Evolutionary conservation across 2,329 filamentous ascomycete genomes (phyloP).

Genomic region (Colletotrichum orchidophilum): DNA sequence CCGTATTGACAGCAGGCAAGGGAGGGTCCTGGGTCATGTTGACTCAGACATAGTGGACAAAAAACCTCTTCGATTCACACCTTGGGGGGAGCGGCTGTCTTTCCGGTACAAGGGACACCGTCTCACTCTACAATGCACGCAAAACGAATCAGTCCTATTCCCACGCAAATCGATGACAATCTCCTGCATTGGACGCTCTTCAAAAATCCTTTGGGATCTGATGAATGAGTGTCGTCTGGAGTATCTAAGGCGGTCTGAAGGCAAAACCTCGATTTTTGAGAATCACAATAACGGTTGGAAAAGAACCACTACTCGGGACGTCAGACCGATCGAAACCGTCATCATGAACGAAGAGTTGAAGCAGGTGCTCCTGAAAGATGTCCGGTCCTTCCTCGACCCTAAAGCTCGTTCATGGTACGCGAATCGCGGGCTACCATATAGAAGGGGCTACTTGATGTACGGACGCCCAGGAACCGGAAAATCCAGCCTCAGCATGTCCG

Average conservation of each 20-base stretch:
- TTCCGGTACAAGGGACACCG: not conserved
- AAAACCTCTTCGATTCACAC: not conserved
- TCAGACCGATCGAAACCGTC: not conserved
- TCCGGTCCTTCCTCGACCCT: conserved; percentile 44
- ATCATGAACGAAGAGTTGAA: not conserved
- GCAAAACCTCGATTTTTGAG: conserved; percentile 44
- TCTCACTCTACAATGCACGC: not conserved
- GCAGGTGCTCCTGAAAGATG: not conserved
- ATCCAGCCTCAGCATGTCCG: conserved; percentile 47
- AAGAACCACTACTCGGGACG: not conserved
- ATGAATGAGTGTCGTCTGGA: conserved; percentile 40
- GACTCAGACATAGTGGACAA: not conserved
- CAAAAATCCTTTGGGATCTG: conserved; percentile 40
- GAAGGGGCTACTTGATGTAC: conserved; percentile 50
- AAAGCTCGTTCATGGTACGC: conserved; percentile 43
- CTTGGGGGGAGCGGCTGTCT: not conserved
- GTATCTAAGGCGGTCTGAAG: conserved; percentile 42
- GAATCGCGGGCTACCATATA: conserved; percentile 40
- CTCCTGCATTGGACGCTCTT: conserved; percentile 38
- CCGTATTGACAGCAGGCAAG: not conserved
- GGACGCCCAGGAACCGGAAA: conserved; percentile 52
- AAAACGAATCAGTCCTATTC: not conserved
- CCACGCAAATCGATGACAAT: conserved; percentile 10
- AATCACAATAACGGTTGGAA: conserved; percentile 35
- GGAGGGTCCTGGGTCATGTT: not conserved